Evolutionary conservation across 176 grass and related monocot species (phyloP).

Genomic region (Ananas comosus): DNA sequence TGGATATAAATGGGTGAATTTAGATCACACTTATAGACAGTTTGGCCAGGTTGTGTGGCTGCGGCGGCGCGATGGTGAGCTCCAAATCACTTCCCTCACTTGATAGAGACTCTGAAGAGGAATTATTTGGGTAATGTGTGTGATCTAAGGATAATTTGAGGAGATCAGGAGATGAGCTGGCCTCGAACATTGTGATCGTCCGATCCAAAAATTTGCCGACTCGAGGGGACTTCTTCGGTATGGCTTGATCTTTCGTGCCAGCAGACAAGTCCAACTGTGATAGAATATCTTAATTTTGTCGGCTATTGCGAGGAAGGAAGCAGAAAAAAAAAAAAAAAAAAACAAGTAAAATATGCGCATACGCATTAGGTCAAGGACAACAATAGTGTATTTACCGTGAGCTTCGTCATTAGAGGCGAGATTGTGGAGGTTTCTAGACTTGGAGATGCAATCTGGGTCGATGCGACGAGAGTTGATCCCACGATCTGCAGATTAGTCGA

Average conservation of each 20-base stretch:
- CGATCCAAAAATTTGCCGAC: background rate
- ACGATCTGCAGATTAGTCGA: background rate
- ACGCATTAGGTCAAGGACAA: no score
- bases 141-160: background rate
- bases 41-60: constrained; percentile 12
- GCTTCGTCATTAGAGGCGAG: background rate
- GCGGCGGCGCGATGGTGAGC: constrained; percentile 55
- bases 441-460: background rate
- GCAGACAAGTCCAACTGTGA: background rate
- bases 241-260: background rate
- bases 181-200: background rate
- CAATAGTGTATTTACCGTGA: no score
- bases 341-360: no score
- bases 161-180: constrained; percentile 8
- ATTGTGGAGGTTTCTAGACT: background rate
- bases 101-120: background rate
- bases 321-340: no score
- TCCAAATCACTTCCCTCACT: constrained; percentile 39
- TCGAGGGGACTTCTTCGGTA: background rate
- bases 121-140: background rate
- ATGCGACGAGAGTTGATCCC: background rate
- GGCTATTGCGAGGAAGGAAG: no score
- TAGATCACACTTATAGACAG: constrained; percentile 60
- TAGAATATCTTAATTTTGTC: background rate
- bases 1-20: background rate